Evolutionary conservation across 371 early-diverging fungal genomes (phyloP).

Genomic region (Circinella minor): DNA sequence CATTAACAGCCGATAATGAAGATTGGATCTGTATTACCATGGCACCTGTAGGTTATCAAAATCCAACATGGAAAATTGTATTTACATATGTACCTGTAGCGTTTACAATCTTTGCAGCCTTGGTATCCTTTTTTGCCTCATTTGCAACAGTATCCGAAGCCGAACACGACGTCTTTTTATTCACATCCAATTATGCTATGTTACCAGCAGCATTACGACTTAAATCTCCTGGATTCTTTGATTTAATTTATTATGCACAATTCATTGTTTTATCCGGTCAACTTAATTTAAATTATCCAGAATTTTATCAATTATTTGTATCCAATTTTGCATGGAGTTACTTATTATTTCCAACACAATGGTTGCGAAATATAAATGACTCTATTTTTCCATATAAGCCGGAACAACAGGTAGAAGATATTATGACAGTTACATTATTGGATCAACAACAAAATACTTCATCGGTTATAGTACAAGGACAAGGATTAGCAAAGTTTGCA

Average conservation of each 20-base stretch:
- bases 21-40: conserved; percentile 47
- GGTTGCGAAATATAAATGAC: conserved; percentile 21
- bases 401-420: not conserved
- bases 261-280: conserved; percentile 56
- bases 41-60: conserved; percentile 53
- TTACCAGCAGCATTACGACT: conserved; percentile 52
- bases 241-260: conserved; percentile 57
- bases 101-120: conserved; percentile 44
- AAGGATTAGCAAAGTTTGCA: conserved; percentile 47
- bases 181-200: conserved; percentile 59
- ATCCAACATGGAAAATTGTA: conserved; percentile 43
- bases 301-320: conserved; percentile 55
- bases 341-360: conserved; percentile 34
- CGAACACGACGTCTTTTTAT: conserved; percentile 47
- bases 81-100: conserved; percentile 51
- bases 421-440: not conserved
- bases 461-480: conserved; percentile 19
- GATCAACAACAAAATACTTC: not conserved
- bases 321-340: conserved; percentile 64
- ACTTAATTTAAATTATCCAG: conserved; percentile 56
- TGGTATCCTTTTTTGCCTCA: conserved; percentile 40
- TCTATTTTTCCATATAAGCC: not conserved
- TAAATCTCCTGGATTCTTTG: conserved; percentile 61
- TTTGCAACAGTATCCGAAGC: conserved; percentile 44
- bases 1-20: conserved; percentile 31